A percentile compares a stretch with the other conserved stretches of the same genome.
Conservation (phyloP, 768 basidiomycete genomes). For the Gyrodon lividus region DNA sequence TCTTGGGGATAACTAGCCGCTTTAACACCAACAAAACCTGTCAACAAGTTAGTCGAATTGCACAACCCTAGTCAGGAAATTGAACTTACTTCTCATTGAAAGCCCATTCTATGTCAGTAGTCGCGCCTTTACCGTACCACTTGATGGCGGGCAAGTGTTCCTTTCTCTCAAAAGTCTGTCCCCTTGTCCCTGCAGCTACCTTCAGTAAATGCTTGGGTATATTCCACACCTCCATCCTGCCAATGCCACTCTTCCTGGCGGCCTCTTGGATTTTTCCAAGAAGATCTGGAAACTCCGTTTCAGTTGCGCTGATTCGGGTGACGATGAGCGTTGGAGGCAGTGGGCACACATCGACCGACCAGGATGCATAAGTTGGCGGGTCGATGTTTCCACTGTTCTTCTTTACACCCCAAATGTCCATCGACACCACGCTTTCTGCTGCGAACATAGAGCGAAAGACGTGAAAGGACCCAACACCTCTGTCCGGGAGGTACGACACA, state of each 20-base stretch:
- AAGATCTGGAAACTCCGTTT: slow-evolving; percentile 34
- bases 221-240: slow-evolving; percentile 49
- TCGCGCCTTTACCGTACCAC: slow-evolving; percentile 46
- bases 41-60: neutral
- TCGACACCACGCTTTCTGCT: slow-evolving; percentile 7
- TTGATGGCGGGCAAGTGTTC: slow-evolving; percentile 45
- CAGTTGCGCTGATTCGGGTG: slow-evolving; percentile 39
- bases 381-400: slow-evolving; percentile 4
- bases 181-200: slow-evolving; percentile 30
- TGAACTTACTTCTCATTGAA: slow-evolving; percentile 47
- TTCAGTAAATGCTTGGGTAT: slow-evolving; percentile 34
- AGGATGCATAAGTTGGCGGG: slow-evolving; percentile 37
- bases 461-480: slow-evolving; percentile 49
- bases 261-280: slow-evolving; percentile 34
- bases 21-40: slow-evolving; percentile 45
- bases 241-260: slow-evolving; percentile 35
- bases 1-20: too few species aligned
- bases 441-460: slow-evolving; percentile 33
- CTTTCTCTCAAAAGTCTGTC: slow-evolving; percentile 31
- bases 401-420: slow-evolving; percentile 22
- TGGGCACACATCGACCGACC: slow-evolving; percentile 41
- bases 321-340: slow-evolving; percentile 39
- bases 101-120: slow-evolving; percentile 40
- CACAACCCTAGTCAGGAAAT: neutral
- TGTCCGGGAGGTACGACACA: slow-evolving; percentile 42